Percentiles rank a stretch among this genome's conserved stretches.
Conservation (phyloP, 2,329 filamentous ascomycete genomes). For the Alternaria hordeiaustralica region DNA sequence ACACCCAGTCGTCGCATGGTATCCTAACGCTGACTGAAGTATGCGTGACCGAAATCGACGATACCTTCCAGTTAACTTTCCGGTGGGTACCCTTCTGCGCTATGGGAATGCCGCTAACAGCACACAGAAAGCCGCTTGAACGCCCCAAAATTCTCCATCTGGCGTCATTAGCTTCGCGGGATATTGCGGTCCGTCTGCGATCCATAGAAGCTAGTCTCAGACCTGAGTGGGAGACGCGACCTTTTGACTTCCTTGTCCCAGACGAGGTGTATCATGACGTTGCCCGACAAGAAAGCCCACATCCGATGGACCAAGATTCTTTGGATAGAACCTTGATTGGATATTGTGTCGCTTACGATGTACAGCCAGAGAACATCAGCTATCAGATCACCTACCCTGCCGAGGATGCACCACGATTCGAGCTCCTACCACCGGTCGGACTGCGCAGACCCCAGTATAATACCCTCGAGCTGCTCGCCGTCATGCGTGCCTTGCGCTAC, state of each 20-base stretch:
- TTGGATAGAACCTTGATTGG: conserved; percentile 72
- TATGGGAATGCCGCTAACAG: conserved; percentile 8
- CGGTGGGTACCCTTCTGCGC: conserved; percentile 46
- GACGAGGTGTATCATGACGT: conserved; percentile 50
- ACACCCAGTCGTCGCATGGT: conserved; percentile 63
- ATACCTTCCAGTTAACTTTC: conserved; percentile 71
- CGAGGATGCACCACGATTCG: conserved; percentile 72
- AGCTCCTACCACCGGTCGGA: conserved; percentile 64
- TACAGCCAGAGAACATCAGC: conserved; percentile 69
- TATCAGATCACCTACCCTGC: conserved; percentile 47
- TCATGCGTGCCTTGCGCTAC: conserved; percentile 73
- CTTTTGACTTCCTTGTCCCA: conserved; percentile 68
- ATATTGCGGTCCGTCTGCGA: conserved; percentile 68
- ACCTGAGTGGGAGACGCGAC: conserved; percentile 69
- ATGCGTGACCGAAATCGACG: conserved; percentile 66
- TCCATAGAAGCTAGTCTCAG: conserved; percentile 68
- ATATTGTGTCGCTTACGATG: conserved; percentile 72
- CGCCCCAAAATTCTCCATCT: conserved; percentile 64
- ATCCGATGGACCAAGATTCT: conserved; percentile 65
- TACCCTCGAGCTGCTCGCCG: conserved; percentile 68
- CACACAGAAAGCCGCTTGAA: conserved; percentile 59
- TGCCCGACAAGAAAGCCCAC: conserved; percentile 46
- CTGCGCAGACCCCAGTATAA: conserved; percentile 62
- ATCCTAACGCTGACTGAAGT: conserved; percentile 68
- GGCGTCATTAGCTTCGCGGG: conserved; percentile 68